These are phyloP conservation scores for Ustilago nuda DNA, from an alignment of 1,284 basidiomycete species.

Conservation along the genomic window DNA sequence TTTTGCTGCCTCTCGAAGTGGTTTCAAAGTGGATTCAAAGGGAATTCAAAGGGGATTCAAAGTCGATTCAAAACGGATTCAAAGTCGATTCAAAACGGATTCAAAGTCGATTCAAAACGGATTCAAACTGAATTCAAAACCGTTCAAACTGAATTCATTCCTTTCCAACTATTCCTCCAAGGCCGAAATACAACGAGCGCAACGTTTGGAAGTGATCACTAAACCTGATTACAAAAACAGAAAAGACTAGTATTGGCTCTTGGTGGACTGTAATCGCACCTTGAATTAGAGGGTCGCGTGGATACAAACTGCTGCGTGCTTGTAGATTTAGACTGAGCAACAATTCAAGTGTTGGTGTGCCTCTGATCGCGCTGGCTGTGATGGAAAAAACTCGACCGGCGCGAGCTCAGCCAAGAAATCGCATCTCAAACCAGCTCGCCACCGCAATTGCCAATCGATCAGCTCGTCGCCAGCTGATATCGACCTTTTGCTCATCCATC, in stretches of 20 bases:
- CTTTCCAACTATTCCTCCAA: conserved; percentile 8
- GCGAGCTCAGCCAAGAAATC: conserved; percentile 2
- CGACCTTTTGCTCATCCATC: conserved; percentile 26
- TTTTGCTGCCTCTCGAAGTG: not conserved
- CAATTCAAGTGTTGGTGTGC: not conserved
- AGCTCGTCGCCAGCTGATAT: not conserved
- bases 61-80: too few relatives aligned
- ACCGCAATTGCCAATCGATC: conserved; percentile 27
- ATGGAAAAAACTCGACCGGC: not conserved
- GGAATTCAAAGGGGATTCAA: too few relatives aligned
- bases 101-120: too few relatives aligned
- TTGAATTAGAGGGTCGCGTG: not conserved
- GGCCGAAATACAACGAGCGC: not conserved
- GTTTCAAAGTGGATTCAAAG: not conserved
- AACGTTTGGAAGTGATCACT: conserved; percentile 12
- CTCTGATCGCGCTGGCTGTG: not conserved
- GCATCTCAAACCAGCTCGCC: conserved; percentile 18
- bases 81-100: too few relatives aligned
- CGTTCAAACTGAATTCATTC: not conserved
- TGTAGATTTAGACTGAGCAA: not conserved
- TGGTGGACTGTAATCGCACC: not conserved
- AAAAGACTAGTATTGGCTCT: not conserved
- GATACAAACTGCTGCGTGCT: conserved; percentile 3
- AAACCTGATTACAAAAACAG: not conserved
- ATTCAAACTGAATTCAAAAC: too few relatives aligned